These are phyloP conservation scores for Globisporangium camurandrum DNA, from an alignment of 352 stramenopile species.

Conservation along the genomic window DNA sequence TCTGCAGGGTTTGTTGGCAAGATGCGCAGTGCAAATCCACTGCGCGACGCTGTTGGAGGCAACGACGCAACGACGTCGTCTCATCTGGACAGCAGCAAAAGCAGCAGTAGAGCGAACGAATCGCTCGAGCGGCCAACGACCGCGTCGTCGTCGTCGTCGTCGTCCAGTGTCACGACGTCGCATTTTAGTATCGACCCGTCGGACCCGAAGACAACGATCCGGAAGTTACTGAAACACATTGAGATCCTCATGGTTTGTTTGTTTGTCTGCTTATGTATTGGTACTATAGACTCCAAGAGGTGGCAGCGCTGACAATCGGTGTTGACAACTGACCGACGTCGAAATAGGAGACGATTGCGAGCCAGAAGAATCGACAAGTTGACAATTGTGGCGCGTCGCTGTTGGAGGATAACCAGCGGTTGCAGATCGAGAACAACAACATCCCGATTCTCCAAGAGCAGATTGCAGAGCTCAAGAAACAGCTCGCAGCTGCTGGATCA, in stretches of 20 bases:
- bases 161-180: constrained; percentile 24
- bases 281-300: neutral
- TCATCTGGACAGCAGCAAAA: neutral
- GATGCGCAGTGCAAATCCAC: constrained; percentile 47
- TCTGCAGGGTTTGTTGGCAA: constrained; percentile 39
- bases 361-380: constrained; percentile 43
- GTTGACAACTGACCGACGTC: neutral
- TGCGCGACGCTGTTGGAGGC: constrained; percentile 1
- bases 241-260: constrained; percentile 57
- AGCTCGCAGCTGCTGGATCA: constrained; percentile 12
- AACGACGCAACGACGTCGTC: neutral
- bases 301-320: neutral
- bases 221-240: constrained; percentile 80
- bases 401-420: constrained; percentile 48
- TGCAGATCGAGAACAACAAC: constrained; percentile 83
- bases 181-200: constrained; percentile 70
- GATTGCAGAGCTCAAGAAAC: constrained; percentile 60
- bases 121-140: constrained; percentile 12
- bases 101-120: neutral
- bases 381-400: constrained; percentile 42
- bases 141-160: constrained; percentile 7
- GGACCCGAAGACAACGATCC: constrained; percentile 73
- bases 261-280: neutral
- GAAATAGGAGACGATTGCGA: constrained; percentile 40
- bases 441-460: constrained; percentile 74